Conservation (phyloP, 176 grass and related monocot genomes). For the Luzula sylvatica region DNA sequence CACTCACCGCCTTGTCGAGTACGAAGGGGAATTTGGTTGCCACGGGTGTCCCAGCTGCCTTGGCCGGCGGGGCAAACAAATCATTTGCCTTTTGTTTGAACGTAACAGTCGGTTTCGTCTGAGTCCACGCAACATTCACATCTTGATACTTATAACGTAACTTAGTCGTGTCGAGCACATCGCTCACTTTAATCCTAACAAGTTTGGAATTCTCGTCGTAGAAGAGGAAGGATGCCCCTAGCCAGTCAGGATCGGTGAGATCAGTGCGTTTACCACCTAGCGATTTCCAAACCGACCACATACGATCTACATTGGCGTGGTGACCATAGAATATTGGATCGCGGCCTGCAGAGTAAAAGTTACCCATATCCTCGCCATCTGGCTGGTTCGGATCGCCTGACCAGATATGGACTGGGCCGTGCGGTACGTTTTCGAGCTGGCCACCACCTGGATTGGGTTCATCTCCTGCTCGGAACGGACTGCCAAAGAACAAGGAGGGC, state of each 20-base stretch:
- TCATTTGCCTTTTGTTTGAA: not conserved
- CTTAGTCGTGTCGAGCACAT: conserved; percentile 13
- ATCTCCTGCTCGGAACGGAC: conserved; percentile 31
- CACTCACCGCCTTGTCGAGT: conserved; percentile 9
- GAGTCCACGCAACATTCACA: conserved; percentile 29
- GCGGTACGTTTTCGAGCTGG: conserved; percentile 27
- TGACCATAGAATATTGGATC: conserved; percentile 52
- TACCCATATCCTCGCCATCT: conserved; percentile 33
- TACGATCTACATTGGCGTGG: conserved; percentile 47
- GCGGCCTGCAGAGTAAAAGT: conserved; percentile 37
- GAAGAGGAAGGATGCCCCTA: conserved; percentile 42
- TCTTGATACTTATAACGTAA: conserved; percentile 35
- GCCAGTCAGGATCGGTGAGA: conserved; percentile 35
- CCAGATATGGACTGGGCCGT: conserved; percentile 34
- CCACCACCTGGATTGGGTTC: conserved; percentile 15
- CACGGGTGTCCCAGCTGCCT: not conserved
- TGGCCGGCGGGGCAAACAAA: not conserved
- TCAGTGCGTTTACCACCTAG: conserved; percentile 17
- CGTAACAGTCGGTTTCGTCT: conserved; percentile 19
- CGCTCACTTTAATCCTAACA: conserved; percentile 32
- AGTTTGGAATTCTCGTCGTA: conserved; percentile 44
- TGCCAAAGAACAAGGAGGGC: conserved; percentile 27
- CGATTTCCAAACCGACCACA: conserved; percentile 48
- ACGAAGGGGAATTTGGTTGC: conserved; percentile 28
- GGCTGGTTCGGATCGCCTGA: conserved; percentile 20